Conservation (phyloP, 495 filamentous ascomycete genomes). For the Penicillium lagena region DNA sequence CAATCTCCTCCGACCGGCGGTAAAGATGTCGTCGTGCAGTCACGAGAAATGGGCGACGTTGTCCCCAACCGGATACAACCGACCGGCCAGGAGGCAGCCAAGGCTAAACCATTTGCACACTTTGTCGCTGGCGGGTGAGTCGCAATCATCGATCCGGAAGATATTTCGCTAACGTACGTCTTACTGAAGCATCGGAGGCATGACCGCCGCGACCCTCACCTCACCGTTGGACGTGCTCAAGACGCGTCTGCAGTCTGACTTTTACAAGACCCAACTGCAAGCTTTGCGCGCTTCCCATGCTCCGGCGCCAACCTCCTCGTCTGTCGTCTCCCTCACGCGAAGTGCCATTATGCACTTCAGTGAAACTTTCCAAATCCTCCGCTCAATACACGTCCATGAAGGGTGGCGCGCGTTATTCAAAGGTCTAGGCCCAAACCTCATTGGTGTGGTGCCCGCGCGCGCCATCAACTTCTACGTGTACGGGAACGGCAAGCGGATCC, state of each 20-base stretch:
- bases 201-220: constrained; percentile 80
- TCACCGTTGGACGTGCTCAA: constrained; percentile 87
- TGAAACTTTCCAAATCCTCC: constrained; percentile 53
- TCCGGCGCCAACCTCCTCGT: constrained; percentile 32
- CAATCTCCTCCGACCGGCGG: neutral
- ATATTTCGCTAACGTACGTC: neutral
- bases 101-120: constrained; percentile 80
- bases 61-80: constrained; percentile 33
- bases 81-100: constrained; percentile 35
- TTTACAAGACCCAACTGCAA: constrained; percentile 67
- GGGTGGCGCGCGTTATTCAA: constrained; percentile 55
- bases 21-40: constrained; percentile 31
- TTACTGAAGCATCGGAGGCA: constrained; percentile 64
- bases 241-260: constrained; percentile 84
- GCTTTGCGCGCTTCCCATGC: constrained; percentile 32
- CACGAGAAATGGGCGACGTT: constrained; percentile 55
- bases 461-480: constrained; percentile 55
- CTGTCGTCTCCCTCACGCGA: constrained; percentile 37
- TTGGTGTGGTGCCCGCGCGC: constrained; percentile 52
- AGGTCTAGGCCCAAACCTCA: constrained; percentile 51
- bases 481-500: constrained; percentile 50
- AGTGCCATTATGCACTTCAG: constrained; percentile 42
- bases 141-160: constrained; percentile 2
- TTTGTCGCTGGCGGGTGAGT: constrained; percentile 79
- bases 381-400: constrained; percentile 45